Evolutionary conservation across 176 grass and related monocot species (phyloP), one percentile per base, ranked within the genome.

Genomic region (Metroxylon sagu): DNA sequence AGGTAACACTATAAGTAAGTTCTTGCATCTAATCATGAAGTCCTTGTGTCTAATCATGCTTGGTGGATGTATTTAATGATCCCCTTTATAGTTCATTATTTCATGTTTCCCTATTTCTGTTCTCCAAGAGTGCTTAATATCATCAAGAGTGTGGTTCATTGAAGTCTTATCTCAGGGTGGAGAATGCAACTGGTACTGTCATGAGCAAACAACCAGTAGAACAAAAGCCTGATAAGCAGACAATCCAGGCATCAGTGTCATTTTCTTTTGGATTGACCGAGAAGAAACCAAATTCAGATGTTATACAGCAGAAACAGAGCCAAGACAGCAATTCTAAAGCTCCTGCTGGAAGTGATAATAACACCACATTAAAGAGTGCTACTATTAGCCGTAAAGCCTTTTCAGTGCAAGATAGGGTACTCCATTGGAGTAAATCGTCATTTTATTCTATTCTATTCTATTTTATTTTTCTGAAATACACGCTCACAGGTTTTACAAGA

Each of bases 391-490:
- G 84, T 63, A 97, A 97, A 85, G 83, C 87, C 27, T 97, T 97
- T 82, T 90, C 87, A 1, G 81, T 97, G 63, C 92, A 97, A 83
- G 92, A 97, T 75, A 97, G 90, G 92, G 92, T 91, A 80, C 64
- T 64, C 28, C 18, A 31, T 64, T 67, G 53, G 19, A 59, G 14
- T 23, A 23, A 23, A 23, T 23, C 21, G 1, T 23, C 21, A 23
- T 23, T 23, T 23, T 23, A 23, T 23, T 23, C 21, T 23, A 23
- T 23, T 23, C 21, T 23, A 29, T 54, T 51, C 3, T 69, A 61
- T 66, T 79, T 70, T 17, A 19, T 8, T 26, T 26, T 15, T 23
- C 56, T 1, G 18, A 57, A 53, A 27, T 26, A 29, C 27, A 12
- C 16, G 4, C 25, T 28, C 14, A 28, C 16, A 29, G 5, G 26